These are phyloP conservation scores for Dysphania ambrosioides DNA, from an alignment of 148 eudicot genomes.

Conservation along the genomic window DNA sequence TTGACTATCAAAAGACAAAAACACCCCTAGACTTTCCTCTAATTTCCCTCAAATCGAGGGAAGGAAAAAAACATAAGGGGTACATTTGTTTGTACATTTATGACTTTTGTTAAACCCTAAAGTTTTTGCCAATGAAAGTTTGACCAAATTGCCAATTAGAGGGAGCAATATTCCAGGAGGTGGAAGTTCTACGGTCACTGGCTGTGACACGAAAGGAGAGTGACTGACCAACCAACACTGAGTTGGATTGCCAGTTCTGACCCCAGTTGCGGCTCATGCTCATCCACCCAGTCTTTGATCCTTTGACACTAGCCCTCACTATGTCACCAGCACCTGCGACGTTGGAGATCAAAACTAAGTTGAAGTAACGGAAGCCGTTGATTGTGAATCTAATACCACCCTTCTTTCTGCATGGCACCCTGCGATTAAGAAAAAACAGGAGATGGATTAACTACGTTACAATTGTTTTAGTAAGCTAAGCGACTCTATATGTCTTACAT, in stretches of 20 bases:
- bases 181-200: conserved; percentile 61
- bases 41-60: conserved; percentile 10
- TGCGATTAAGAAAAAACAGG: conserved; percentile 12
- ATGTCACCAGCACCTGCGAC: conserved; percentile 92
- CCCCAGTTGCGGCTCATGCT: conserved; percentile 85
- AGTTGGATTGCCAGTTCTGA: conserved; percentile 80
- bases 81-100: conserved; percentile 11
- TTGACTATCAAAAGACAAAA: not conserved
- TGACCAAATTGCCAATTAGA: conserved; percentile 77
- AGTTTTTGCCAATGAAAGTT: conserved; percentile 76
- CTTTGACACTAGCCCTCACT: conserved; percentile 51
- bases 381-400: conserved; percentile 83
- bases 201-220: conserved; percentile 62
- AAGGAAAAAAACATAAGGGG: conserved; percentile 6
- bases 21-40: conserved; percentile 12
- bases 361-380: conserved; percentile 85
- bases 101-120: conserved; percentile 41
- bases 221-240: conserved; percentile 63
- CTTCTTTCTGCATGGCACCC: conserved; percentile 71
- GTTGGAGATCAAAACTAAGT: conserved; percentile 63
- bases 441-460: too few relatives aligned
- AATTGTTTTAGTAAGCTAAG: too few relatives aligned
- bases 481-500: too few relatives aligned
- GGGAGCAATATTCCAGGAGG: conserved; percentile 68
- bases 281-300: conserved; percentile 64